A percentile compares a stretch with the other conserved stretches of the same genome.
Evolutionary conservation across 140 eudicot genomes (phyloP).

Genomic region (Bidens hawaiensis): DNA sequence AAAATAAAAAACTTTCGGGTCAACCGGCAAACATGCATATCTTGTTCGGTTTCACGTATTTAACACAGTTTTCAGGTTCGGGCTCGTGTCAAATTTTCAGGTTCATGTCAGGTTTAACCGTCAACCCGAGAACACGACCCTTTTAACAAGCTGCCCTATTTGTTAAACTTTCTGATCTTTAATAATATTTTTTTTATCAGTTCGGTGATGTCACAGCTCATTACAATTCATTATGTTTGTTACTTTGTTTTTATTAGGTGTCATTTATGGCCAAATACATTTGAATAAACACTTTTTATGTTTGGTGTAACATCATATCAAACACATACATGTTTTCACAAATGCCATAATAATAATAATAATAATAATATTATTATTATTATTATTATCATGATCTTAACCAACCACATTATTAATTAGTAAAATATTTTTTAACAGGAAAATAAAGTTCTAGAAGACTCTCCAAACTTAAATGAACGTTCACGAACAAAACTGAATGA

Average conservation of each 20-base stretch:
- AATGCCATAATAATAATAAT: not conserved
- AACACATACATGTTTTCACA: not conserved
- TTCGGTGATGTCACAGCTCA: slow-evolving; percentile 37
- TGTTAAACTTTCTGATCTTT: not conserved
- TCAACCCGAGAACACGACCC: no score
- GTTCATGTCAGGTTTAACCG: no score
- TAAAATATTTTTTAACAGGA: slow-evolving; percentile 33
- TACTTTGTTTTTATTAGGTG: slow-evolving; percentile 33
- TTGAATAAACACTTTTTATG: not conserved
- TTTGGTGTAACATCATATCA: not conserved
- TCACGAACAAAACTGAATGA: no score
- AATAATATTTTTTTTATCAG: slow-evolving; percentile 4
- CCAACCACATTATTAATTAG: slow-evolving; percentile 11
- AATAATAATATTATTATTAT: no score
- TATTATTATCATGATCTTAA: slow-evolving; percentile 4
- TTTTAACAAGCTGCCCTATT: no score
- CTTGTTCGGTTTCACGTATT: no score
- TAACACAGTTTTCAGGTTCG: no score
- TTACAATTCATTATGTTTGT: slow-evolving; percentile 27
- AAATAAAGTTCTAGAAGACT: slow-evolving; percentile 20
- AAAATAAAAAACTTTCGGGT: no score
- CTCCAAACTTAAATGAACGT: no score
- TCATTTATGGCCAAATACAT: slow-evolving; percentile 12
- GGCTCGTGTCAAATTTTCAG: no score
- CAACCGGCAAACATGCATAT: no score